Conservation (phyloP, 352 stramenopile species). For the Phytophthora rubi region DNA sequence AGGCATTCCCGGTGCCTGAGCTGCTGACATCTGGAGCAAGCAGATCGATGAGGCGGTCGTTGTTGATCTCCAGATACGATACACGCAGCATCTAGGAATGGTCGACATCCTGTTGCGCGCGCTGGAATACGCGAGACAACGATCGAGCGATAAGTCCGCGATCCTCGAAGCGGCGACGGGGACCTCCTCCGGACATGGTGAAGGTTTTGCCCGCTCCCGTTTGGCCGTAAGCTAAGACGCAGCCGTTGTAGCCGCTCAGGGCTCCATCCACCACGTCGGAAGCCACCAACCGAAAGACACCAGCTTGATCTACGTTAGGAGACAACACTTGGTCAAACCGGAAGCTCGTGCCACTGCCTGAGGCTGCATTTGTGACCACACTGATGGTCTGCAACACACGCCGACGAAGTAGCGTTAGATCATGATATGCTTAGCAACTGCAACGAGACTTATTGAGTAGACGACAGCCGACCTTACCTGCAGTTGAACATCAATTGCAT, state of each 20-base stretch:
- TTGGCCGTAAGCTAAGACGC: slow-evolving; percentile 79
- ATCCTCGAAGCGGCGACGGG: slow-evolving; percentile 59
- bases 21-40: not conserved
- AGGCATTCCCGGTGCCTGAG: not conserved
- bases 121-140: slow-evolving; percentile 63
- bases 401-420: not conserved
- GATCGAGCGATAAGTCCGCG: slow-evolving; percentile 66
- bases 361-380: slow-evolving; percentile 61
- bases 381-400: slow-evolving; percentile 52
- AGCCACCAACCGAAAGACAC: slow-evolving; percentile 53
- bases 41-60: slow-evolving; percentile 89
- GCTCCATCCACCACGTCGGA: slow-evolving; percentile 67
- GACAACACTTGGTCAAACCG: slow-evolving; percentile 70
- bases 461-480: slow-evolving; percentile 34
- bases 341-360: slow-evolving; percentile 62
- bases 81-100: slow-evolving; percentile 65
- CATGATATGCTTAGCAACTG: not conserved
- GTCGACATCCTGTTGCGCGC: slow-evolving; percentile 51
- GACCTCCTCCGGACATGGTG: slow-evolving; percentile 67
- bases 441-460: not conserved
- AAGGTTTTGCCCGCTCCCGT: slow-evolving; percentile 81
- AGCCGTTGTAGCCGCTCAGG: slow-evolving; percentile 77
- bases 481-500: slow-evolving; percentile 48
- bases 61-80: slow-evolving; percentile 91
- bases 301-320: slow-evolving; percentile 48